Evolutionary conservation across 805 yeast species (phyloP), one percentile per base, ranked within the genome.

Genomic region (Torulaspora franciscae): DNA sequence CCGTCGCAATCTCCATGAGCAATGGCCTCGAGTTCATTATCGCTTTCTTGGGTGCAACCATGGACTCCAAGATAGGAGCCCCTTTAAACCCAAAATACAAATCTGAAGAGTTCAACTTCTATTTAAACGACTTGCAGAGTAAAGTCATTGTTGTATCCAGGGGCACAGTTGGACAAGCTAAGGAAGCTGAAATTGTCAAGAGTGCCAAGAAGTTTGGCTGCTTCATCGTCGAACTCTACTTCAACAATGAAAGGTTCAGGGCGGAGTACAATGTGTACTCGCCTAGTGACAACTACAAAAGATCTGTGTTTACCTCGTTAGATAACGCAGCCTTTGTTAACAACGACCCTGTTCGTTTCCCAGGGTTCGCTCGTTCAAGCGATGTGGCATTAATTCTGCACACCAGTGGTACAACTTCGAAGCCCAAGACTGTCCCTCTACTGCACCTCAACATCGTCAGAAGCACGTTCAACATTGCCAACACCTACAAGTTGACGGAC

Each of bases 351-450:
- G 55, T 37, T 13, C 44, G 40, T 14, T 64, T 73, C 47, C 73
- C 76, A 17, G 76, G 77, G 2, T 62, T 51, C 40, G 71, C 80
- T 2, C 50, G 60, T 11, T 73, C 79, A 1, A 64, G 71, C 37
- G 83, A 80, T 46, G 71, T 78, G 29, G 87, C 87, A 2, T 64
- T 83, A 61, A 78, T 83, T 22, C 65, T 83, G 38, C 88, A 83
- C 63, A 83, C 90, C 7, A 76, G 83, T 37, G 90, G 90, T 25
- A 83, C 89, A 7, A 83, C 89, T 2, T 87, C 88, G 2, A 73
- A 81, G 42, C 89, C 89, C 40, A 83, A 83, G 61, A 83, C 85
- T 7, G 89, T 83, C 2, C 88, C 89, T 6, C 63, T 83, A 57
- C 72, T 85, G 29, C 89, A 83, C 59, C 61, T 69, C 25, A 83